Base-by-base conservation (phyloP, 441 rosid species). In the Adansonia grandidieri region DNA sequence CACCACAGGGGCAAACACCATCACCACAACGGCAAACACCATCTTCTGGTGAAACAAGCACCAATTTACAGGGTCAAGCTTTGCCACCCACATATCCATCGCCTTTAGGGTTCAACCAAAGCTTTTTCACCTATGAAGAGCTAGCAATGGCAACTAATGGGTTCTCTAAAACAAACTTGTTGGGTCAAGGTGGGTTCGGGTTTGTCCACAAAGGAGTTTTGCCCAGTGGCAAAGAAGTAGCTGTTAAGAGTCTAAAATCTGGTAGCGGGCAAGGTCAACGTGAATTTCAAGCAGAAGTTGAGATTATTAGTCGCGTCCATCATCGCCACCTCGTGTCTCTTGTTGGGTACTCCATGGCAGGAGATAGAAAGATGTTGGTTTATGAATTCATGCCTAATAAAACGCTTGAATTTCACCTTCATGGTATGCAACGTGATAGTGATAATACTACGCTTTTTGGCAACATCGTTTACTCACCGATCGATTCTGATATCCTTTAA, bases 111-210 rank as follows among this genome's bases (percentile, higher is more conserved):
- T 78, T 89, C 82, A 85, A 81, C 73, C 89, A 93, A 77, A 85
- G 89, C 82, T 81, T 85, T 75, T 96, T 90, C 85, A 82, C 79
- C 65, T 96, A 86, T 54, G 94, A 91, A 2, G 99, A 96, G 80
- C 85, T 96, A 32, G 87, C 89, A 1, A 71, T 81, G 13, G 97
- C 98, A 11, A 92, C 99, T 4, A 73, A 76, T 6, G 92, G 93
- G 51, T 96, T 96, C 82, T 62, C 93, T 15, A 80, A 86, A 64
- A 84, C 87, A 0, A 90, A 92, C 79, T 65, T 96, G 51, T 60
- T 96, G 20, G 98, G 99, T 5, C 92, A 94, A 70, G 99, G 98
- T n/a, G 99, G 97, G 56, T 96, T 92, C 68, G 97, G 99, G 8
- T 92, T 86, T 67, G 99, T 96, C 51, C 89, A 93, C 80, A 94